Evolutionary conservation across 495 filamentous ascomycete genomes (phyloP), one percentile per base, ranked within the genome.

Genomic region (Chlorociboria aeruginascens): DNA sequence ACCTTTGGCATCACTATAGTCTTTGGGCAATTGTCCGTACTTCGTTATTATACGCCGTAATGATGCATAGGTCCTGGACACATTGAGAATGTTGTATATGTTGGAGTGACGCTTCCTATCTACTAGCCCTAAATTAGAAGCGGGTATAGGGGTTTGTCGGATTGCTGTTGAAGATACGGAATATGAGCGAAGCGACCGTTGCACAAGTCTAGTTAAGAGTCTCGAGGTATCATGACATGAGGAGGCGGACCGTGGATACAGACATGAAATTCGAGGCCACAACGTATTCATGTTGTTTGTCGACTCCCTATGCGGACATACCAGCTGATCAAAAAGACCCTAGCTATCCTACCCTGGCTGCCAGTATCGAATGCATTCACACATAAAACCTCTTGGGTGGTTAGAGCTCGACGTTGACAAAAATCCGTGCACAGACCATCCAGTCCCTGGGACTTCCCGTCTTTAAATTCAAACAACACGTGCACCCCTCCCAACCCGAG

Each of bases 1-100:
- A 0, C 76, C 76, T 1, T 59, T 37, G 43, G 58, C 54, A 48
- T 75, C 71, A 25, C 49, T 50, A 51, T 77, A 78, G 32, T 56
- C 53, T 13, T 64, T 60, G 1, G 73, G 73, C 34, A 78, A 47
- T 37, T 70, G 52, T 33, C 63, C 60, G 46, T 70, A 78, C 34
- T 46, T 29, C 7, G 48, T 57, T n/a, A 57, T 13, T 17, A 60
- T 53, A 13, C 32, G 40, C 28, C 14, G 12, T 6, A 4, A 25
- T 25, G 50, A 50, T 9, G 46, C 30, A 43, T 37, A 57, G 16
- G 43, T 53, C 32, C 54, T 37, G 8, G 32, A 42, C 9, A 14
- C 35, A 14, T 25, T 25, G 20, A 25, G 20, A 25, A 25, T 31
- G 9, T 30, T 11, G 44, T 30, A 42, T 43, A 1, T 29, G 11